phyloP scores from a whole-genome alignment of 441 rosid genomes.

The Francoa sonchifolia region DNA sequence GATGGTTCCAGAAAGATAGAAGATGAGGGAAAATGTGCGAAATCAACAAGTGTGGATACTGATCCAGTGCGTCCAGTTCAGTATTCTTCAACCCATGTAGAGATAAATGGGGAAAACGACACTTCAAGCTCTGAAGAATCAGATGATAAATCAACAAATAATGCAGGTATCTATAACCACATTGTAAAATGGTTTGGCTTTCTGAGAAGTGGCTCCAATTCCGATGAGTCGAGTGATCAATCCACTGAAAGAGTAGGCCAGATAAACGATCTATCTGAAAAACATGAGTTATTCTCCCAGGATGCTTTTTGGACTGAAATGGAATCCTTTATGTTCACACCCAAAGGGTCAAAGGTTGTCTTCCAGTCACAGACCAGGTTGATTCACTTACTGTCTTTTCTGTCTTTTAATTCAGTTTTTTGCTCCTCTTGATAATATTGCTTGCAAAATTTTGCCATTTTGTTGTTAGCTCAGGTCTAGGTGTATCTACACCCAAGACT shows the following conservation, averaged over 20 bases:
- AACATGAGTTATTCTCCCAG: constrained; percentile 23
- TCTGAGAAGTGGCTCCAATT: constrained; percentile 16
- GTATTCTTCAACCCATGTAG: constrained; percentile 12
- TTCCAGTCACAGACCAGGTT: constrained; percentile 62
- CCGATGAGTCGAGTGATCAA: constrained; percentile 17
- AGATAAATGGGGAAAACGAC: constrained; percentile 14
- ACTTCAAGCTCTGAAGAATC: constrained; percentile 9
- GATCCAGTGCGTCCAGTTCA: constrained; percentile 5
- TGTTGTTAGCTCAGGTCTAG: background rate
- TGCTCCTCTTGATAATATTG: background rate
- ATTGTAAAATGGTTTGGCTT: constrained; percentile 27
- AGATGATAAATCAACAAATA: constrained; percentile 11
- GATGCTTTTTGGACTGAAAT: constrained; percentile 48
- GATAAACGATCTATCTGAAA: constrained; percentile 11
- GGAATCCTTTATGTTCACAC: constrained; percentile 42
- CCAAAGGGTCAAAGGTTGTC: constrained; percentile 34
- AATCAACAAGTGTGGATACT: constrained; percentile 10
- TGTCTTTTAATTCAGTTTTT: background rate
- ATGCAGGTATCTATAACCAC: constrained; percentile 20
- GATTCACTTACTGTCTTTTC: constrained; percentile 6
- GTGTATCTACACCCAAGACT: too few relatives aligned
- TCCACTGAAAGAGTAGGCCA: constrained; percentile 18
- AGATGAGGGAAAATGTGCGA: constrained; percentile 12
- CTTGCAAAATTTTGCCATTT: background rate
- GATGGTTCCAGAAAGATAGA: constrained; percentile 11